These are phyloP conservation scores for Suillus plorans DNA, from an alignment of 768 basidiomycete species.

Conservation along the genomic window DNA sequence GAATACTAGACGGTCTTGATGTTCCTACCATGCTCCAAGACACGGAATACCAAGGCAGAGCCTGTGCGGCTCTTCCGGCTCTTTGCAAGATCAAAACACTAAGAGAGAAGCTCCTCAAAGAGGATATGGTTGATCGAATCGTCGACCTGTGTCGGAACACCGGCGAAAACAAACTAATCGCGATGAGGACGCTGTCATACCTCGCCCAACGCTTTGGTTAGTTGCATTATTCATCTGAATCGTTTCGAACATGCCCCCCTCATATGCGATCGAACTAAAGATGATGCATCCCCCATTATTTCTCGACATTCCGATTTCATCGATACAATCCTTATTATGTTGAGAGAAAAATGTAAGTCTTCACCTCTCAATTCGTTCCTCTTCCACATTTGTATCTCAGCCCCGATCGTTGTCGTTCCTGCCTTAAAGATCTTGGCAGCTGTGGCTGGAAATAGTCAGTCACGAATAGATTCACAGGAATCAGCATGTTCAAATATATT, in stretches of 20 bases:
- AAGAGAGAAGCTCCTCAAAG: conserved; percentile 12
- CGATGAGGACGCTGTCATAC: conserved; percentile 4
- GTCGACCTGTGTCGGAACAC: conserved; percentile 16
- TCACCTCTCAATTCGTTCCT: not conserved
- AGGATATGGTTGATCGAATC: conserved; percentile 19
- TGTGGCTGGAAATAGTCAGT: conserved; percentile 15
- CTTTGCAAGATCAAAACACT: conserved; percentile 23
- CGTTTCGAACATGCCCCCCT: conserved; percentile 25
- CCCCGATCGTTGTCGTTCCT: conserved; percentile 20
- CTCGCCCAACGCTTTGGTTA: not conserved
- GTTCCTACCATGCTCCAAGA: conserved; percentile 17
- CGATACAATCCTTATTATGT: conserved; percentile 9
- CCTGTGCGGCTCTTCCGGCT: conserved; percentile 28
- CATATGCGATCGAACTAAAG: conserved; percentile 25
- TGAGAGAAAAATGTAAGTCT: conserved; percentile 13
- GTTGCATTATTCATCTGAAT: not conserved
- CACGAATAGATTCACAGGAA: not conserved
- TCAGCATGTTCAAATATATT: not conserved
- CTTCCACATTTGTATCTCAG: conserved; percentile 19
- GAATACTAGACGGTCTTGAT: not conserved
- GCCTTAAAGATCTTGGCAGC: conserved; percentile 19
- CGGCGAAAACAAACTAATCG: conserved; percentile 18
- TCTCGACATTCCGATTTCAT: not conserved
- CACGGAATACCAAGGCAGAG: conserved; percentile 13
- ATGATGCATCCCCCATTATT: conserved; percentile 12